Base-by-base conservation (phyloP, 192 early-diverging fungal genomes). In the Backusella sp. region DNA sequence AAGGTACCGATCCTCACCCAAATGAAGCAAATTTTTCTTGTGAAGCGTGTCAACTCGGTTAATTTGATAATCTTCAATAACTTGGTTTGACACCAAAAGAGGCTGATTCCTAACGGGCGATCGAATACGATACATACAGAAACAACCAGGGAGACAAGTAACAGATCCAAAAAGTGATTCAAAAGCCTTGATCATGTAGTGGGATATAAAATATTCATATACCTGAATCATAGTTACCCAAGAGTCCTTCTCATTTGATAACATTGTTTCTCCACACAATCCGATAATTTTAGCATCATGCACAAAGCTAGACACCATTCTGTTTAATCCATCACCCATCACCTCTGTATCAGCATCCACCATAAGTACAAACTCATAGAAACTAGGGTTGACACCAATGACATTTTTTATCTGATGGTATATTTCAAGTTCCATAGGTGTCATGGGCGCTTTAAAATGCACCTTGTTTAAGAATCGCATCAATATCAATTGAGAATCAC, bases 151-250 rank as follows among this genome's bases (percentile, higher is more conserved):
- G 74, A 99, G 83, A 88, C 98, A 99, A 6, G 97, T 96, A n/a
- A 98, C 97, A 39, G 92, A 94, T 12, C 97, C 97, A 77, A 98
- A 98, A 34, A 98, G 88, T 6, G 97, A 98, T 84, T 98, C 97
- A 77, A 98, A 98, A 0, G 97, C 94, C 85, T 98, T 98, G 53
- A 95, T 90, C 82, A 98, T 84, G 74, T 98, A 95, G 84, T 98
- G 97, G 32, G 92, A 94, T 73, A 98, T 97, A 83, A 93, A 98
- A 87, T 98, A 98, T 84, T 99, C 97, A 79, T 98, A 98, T 37
- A 99, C 95, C 77, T 98, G 97, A 84, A 99, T 98, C 96, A 97
- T 97, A 14, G 97, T 96, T 53, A 94, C 91, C 94, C 94, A 98
- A 26, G 94, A 92, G 74, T 92, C 88, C 77, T 94, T 92, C 78